Base-by-base conservation (phyloP, 2,329 filamentous ascomycete species). In the Cordyceps cateniannulata region DNA sequence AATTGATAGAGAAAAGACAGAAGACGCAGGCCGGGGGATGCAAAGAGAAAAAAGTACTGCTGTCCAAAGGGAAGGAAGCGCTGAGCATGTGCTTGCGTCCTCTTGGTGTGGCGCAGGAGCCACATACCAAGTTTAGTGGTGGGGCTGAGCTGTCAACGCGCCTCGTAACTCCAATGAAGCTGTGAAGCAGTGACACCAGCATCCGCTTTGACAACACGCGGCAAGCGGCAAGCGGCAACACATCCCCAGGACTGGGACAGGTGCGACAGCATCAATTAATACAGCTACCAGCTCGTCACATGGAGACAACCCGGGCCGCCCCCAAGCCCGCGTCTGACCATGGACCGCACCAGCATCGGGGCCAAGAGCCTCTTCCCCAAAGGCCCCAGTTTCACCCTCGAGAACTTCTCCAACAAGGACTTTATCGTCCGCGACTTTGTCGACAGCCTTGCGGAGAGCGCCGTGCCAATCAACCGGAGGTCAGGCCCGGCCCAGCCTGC, bases 371-470 rank as follows among this genome's bases (percentile, higher is more conserved):
- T 93, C 70, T 93, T 90, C 71, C 88, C 89, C 61, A 86, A 85
- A 73, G 90, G 88, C 44, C 90, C 91, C 63, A 88, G 83, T 73
- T 97, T 97, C 77, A 91, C 86, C 10, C 81, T 98, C 63, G 91
- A 96, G 49, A 92, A 93, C 76, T 91, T 93, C 75, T 90, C 90
- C 61, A 90, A 82, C 72, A 90, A 90, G 69, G 95, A 98, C 76
- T 99, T 98, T 71, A 97, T 98, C 65, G 93, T 98, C 66, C 92
- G 96, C 70, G 95, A 99, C 77, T 99, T 99, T 72, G 88, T 99
- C 68, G 96, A 99, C 73, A 85, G 88, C 56, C 86, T 99, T 62
- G 95, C 93, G 55, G 93, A 98, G 65, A 89, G 82, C 67, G 90
- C 91, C 24, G 84, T 91, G 40, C 87, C 90, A n/a, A 80, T 82